Conservation (phyloP, 1,139 yeast species). For the Scheffersomyces segobiensis region DNA sequence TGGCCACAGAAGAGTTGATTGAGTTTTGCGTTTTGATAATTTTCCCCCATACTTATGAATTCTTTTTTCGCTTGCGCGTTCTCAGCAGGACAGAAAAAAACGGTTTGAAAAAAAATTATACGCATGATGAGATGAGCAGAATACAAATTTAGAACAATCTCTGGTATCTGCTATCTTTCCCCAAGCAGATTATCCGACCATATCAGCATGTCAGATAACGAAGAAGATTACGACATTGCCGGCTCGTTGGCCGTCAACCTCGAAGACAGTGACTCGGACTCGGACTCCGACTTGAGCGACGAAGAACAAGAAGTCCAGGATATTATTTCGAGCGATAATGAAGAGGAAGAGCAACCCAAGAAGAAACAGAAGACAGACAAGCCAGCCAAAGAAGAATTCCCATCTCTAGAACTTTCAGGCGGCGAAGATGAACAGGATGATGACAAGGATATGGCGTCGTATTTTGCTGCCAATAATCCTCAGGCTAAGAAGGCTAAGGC, state of each 20-base stretch:
- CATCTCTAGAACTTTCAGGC: constrained; percentile 68
- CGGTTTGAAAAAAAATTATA: neutral
- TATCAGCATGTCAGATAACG: constrained; percentile 44
- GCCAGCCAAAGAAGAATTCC: constrained; percentile 42
- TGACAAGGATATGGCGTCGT: constrained; percentile 43
- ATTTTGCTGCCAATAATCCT: constrained; percentile 40
- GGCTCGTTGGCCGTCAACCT: constrained; percentile 54
- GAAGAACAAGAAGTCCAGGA: constrained; percentile 52
- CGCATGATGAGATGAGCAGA: neutral
- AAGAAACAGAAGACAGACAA: constrained; percentile 19
- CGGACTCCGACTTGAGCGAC: constrained; percentile 32
- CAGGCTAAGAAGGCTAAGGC: constrained; percentile 66
- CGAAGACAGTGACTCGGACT: constrained; percentile 41
- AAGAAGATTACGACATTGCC: constrained; percentile 70
- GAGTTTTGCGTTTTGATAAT: neutral
- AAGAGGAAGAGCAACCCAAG: constrained; percentile 34
- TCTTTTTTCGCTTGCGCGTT: neutral
- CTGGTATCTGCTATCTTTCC: neutral
- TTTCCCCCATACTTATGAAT: neutral
- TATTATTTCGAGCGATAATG: constrained; percentile 53
- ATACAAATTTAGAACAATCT: neutral
- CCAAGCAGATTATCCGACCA: neutral
- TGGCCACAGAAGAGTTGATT: neutral
- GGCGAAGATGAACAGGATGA: constrained; percentile 47
- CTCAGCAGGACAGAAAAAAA: neutral